These are phyloP conservation scores for Aschersonia sp. DNA, from an alignment of 2,329 filamentous ascomycete species.

Conservation along the genomic window DNA sequence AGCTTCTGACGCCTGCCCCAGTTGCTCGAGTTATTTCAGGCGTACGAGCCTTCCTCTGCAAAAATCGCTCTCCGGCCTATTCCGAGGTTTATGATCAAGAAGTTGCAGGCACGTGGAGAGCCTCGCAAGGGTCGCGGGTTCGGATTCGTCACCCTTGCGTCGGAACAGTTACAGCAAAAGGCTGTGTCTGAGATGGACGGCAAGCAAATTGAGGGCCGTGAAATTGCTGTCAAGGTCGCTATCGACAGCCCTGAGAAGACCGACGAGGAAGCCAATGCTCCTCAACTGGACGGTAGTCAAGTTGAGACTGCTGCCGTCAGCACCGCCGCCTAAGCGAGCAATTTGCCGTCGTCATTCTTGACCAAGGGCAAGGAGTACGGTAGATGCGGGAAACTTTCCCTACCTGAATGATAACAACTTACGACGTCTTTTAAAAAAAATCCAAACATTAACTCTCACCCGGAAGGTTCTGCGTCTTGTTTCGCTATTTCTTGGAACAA, in stretches of 20 bases:
- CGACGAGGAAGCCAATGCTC: conserved; percentile 63
- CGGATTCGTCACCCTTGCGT: conserved; percentile 90
- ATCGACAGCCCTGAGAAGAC: conserved; percentile 98
- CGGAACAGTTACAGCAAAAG: conserved; percentile 94
- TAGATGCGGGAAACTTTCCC: conserved; percentile 12
- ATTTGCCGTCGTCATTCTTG: not conserved
- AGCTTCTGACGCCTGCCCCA: conserved; percentile 20
- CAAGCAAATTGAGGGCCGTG: conserved; percentile 96
- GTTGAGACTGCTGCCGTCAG: conserved; percentile 9
- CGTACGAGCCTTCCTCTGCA: conserved; percentile 82
- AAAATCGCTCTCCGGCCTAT: conserved; percentile 99
- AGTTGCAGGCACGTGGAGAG: conserved; percentile 95
- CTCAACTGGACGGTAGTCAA: conserved; percentile 25
- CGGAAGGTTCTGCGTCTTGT: not conserved
- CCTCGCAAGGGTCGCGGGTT: conserved; percentile 98
- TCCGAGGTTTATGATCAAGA: conserved; percentile 99
- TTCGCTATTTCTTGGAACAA: not conserved
- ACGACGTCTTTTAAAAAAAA: conserved; percentile 18
- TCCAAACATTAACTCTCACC: not conserved
- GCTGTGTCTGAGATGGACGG: conserved; percentile 97
- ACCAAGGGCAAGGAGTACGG: conserved; percentile 6
- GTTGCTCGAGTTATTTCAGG: conserved; percentile 95
- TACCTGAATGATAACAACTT: conserved; percentile 17
- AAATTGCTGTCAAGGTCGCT: conserved; percentile 99
- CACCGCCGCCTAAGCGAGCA: conserved; percentile 16